phyloP scores from a whole-genome alignment of 2,329 filamentous ascomycete species.

The Pseudodiploospora longispora region DNA sequence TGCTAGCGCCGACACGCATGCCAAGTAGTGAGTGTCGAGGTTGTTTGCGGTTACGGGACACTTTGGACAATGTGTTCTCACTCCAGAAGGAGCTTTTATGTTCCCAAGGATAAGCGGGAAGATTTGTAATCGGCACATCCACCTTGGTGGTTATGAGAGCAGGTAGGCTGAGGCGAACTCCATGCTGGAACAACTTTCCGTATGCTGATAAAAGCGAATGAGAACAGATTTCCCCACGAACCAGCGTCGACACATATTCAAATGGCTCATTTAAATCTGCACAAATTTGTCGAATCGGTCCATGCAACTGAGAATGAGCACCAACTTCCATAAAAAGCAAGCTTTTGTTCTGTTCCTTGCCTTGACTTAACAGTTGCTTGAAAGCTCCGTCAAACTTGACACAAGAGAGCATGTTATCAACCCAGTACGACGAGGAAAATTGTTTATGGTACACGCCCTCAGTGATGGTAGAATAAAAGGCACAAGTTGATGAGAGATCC shows the following conservation, averaged over 20 bases:
- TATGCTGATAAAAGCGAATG: slow-evolving; percentile 5
- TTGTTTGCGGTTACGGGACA: slow-evolving; percentile 10
- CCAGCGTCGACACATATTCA: slow-evolving; percentile 7
- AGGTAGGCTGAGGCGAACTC: slow-evolving; percentile 1
- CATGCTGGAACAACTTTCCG: slow-evolving; percentile 8
- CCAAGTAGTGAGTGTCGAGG: slow-evolving; percentile 22
- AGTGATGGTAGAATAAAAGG: slow-evolving; percentile 2
- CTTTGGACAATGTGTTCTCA: slow-evolving; percentile 7
- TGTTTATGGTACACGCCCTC: not conserved
- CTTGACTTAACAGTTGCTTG: too few species aligned
- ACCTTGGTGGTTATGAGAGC: not conserved
- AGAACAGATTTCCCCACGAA: slow-evolving; percentile 3
- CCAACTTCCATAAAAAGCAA: too few species aligned
- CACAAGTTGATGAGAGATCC: not conserved
- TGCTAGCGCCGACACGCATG: slow-evolving; percentile 18
- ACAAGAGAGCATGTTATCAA: too few species aligned
- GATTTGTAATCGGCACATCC: slow-evolving; percentile 1
- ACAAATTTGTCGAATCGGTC: too few species aligned
- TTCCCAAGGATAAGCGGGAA: slow-evolving; percentile 13
- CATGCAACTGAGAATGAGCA: too few species aligned
- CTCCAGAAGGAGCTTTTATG: slow-evolving; percentile 9
- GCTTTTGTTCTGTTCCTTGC: too few species aligned
- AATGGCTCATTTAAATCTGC: slow-evolving; percentile 11
- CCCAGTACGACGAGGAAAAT: slow-evolving; percentile 6
- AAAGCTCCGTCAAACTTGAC: too few species aligned